Evolutionary conservation across 139 green algal genomes (phyloP).

Genomic region (Spirogloea muscicola): DNA sequence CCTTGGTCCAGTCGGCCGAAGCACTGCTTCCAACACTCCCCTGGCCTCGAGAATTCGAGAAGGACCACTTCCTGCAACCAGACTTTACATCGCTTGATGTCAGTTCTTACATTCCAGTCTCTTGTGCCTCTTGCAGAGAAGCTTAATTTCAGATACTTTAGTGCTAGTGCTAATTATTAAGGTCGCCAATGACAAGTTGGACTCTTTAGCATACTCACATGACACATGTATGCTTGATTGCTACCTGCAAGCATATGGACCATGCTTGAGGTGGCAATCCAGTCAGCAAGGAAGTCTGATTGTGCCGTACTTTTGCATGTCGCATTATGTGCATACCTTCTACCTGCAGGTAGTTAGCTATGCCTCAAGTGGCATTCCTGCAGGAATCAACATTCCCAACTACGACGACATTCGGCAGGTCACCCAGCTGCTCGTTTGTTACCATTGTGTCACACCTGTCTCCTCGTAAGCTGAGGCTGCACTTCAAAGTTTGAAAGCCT

Average conservation of each 20-base stretch:
- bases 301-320: too few relatives aligned
- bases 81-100: constrained; percentile 32
- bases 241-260: too few relatives aligned
- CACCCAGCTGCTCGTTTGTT: not conserved
- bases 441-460: not conserved
- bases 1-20: not conserved
- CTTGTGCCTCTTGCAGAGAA: too few relatives aligned
- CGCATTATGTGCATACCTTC: not conserved
- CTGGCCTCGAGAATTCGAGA: constrained; percentile 33
- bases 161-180: too few relatives aligned
- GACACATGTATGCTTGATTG: too few relatives aligned
- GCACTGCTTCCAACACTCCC: constrained; percentile 6
- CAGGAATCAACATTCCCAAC: constrained; percentile 39
- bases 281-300: too few relatives aligned
- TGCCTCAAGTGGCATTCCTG: constrained; percentile 24
- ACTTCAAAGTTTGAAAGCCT: not conserved
- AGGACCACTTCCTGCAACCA: constrained; percentile 21
- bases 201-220: too few relatives aligned
- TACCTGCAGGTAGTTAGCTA: constrained; percentile 15
- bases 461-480: not conserved
- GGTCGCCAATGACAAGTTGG: too few relatives aligned
- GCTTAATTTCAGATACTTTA: too few relatives aligned
- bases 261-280: too few relatives aligned
- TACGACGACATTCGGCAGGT: constrained; percentile 30
- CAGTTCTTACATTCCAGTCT: not conserved